Conservation (phyloP, 768 basidiomycete species). For the Boletus pseudo-olivaceus region DNA sequence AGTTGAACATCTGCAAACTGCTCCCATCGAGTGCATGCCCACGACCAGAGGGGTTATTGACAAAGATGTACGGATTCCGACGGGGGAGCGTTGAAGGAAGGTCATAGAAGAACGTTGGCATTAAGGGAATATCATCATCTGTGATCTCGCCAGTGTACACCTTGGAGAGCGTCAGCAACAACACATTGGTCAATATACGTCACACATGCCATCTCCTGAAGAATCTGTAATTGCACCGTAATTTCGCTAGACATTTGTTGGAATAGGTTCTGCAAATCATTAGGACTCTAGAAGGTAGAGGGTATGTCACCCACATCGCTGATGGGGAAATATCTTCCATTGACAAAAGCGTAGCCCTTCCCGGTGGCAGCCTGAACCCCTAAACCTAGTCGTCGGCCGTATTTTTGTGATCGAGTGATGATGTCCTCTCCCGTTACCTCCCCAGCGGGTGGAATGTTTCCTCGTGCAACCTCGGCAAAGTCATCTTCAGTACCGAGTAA, state of each 20-base stretch:
- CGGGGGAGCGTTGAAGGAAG: slow-evolving; percentile 66
- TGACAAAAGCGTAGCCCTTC: slow-evolving; percentile 76
- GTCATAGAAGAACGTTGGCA: slow-evolving; percentile 86
- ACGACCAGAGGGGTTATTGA: slow-evolving; percentile 37
- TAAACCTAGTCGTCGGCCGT: slow-evolving; percentile 57
- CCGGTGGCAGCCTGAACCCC: slow-evolving; percentile 32
- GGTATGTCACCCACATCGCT: slow-evolving; percentile 52
- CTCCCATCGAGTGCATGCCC: slow-evolving; percentile 9
- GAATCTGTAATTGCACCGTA: slow-evolving; percentile 54
- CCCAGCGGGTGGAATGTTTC: slow-evolving; percentile 22
- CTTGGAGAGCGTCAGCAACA: slow-evolving; percentile 30
- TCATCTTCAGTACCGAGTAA: slow-evolving; percentile 34
- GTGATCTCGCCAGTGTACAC: slow-evolving; percentile 56
- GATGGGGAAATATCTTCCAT: slow-evolving; percentile 75
- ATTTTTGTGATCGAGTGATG: slow-evolving; percentile 47
- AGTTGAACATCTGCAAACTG: slow-evolving; percentile 22
- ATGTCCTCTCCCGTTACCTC: slow-evolving; percentile 29
- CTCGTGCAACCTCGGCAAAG: slow-evolving; percentile 40
- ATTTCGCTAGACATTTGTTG: slow-evolving; percentile 43
- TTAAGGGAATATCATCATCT: slow-evolving; percentile 47
- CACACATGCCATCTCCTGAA: slow-evolving; percentile 66
- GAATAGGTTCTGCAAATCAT: slow-evolving; percentile 18
- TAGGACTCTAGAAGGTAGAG: neutral
- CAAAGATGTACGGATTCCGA: slow-evolving; percentile 75
- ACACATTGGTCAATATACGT: neutral